Conservation (phyloP, 2,329 filamentous ascomycete species). For the Reticulascus tulasneorum region DNA sequence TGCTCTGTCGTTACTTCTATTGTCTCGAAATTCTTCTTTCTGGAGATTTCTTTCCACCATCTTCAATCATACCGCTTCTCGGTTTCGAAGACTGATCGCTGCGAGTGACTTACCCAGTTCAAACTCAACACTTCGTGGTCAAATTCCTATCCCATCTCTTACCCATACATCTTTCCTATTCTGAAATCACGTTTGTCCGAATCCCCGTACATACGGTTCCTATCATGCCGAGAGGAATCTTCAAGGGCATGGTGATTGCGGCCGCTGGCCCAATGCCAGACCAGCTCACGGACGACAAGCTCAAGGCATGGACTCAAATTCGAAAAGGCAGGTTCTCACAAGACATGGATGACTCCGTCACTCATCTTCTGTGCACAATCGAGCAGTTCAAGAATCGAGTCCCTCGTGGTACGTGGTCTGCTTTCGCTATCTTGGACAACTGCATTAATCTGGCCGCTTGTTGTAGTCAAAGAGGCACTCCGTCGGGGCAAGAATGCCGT, state of each 20-base stretch:
- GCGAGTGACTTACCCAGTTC: too few relatives aligned
- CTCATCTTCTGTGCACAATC: conserved; percentile 67
- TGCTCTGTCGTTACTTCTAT: too few relatives aligned
- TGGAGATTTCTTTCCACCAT: too few relatives aligned
- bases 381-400: conserved; percentile 49
- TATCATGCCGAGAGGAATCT: conserved; percentile 33
- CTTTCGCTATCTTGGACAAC: neutral
- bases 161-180: too few relatives aligned
- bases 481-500: conserved; percentile 25
- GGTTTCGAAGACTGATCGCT: too few relatives aligned
- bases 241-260: conserved; percentile 52
- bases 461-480: conserved; percentile 33
- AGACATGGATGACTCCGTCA: conserved; percentile 52
- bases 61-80: too few relatives aligned
- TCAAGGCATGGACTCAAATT: conserved; percentile 61
- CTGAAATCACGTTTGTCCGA: too few relatives aligned
- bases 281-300: conserved; percentile 45
- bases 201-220: too few relatives aligned
- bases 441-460: neutral
- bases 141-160: too few relatives aligned
- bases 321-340: conserved; percentile 57
- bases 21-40: too few relatives aligned
- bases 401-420: neutral
- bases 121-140: too few relatives aligned
- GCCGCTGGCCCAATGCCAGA: conserved; percentile 54